phyloP scores from a whole-genome alignment of 106 monocot species.

The Apostasia shenzhenica region DNA sequence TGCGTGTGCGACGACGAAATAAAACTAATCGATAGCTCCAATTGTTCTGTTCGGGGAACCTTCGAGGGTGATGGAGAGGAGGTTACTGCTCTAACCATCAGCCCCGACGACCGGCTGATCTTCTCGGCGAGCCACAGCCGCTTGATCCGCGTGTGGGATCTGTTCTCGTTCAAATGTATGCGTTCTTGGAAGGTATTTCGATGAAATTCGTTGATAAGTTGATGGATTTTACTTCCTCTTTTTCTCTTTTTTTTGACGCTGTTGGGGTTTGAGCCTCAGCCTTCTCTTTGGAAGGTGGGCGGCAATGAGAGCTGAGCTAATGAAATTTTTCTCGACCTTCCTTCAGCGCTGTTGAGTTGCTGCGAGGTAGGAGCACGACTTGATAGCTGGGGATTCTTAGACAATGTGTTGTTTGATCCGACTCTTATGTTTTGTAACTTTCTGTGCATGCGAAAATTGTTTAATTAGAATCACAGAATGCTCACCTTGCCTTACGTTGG shows the following conservation, averaged over 20 bases:
- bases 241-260: too few species aligned
- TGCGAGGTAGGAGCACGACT: too few species aligned
- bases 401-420: too few species aligned
- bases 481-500: not conserved
- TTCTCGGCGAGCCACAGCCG: constrained; percentile 86
- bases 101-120: constrained; percentile 65
- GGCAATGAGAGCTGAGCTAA: too few species aligned
- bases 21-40: constrained; percentile 50
- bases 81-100: constrained; percentile 62
- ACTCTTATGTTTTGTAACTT: too few species aligned
- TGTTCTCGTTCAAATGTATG: constrained; percentile 58
- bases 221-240: too few species aligned
- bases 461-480: not conserved
- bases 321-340: too few species aligned
- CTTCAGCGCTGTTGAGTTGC: too few species aligned
- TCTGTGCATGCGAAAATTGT: too few species aligned
- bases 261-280: too few species aligned
- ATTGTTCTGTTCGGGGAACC: constrained; percentile 33
- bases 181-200: constrained; percentile 87
- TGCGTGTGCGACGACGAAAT: constrained; percentile 84
- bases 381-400: too few species aligned
- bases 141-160: constrained; percentile 83
- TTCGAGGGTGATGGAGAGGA: constrained; percentile 58
- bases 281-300: too few species aligned
- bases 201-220: not conserved